Evolutionary conservation across 371 early-diverging fungal species (phyloP).

Genomic region (Vairimorpha necatrix): DNA sequence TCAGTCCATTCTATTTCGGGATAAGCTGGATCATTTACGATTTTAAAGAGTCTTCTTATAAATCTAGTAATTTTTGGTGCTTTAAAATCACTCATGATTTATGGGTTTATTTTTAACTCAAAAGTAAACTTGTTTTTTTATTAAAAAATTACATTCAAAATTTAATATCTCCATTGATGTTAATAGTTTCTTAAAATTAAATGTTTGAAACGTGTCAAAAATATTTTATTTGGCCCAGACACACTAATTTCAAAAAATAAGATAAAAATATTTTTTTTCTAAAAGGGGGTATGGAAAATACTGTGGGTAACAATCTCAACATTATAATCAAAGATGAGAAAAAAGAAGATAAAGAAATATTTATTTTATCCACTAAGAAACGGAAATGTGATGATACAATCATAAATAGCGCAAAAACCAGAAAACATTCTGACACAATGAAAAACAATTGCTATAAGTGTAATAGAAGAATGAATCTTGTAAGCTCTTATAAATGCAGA

Average conservation of each 20-base stretch:
- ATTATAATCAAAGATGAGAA: neutral
- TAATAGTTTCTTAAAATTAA: no score
- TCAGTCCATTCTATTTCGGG: slow-evolving; percentile 59
- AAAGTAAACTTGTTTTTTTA: neutral
- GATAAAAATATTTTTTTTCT: slow-evolving; percentile 28
- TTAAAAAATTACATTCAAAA: no score
- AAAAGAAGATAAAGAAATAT: slow-evolving; percentile 4
- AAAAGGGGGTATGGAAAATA: slow-evolving; percentile 7
- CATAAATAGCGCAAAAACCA: neutral
- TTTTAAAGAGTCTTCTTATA: slow-evolving; percentile 60
- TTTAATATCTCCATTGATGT: no score
- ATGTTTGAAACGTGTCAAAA: no score
- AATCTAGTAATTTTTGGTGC: slow-evolving; percentile 57
- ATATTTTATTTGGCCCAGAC: no score
- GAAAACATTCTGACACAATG: slow-evolving; percentile 22
- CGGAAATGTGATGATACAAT: neutral
- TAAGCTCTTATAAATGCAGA: slow-evolving; percentile 60
- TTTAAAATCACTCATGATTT: neutral
- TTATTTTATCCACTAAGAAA: neutral
- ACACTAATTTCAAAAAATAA: no score
- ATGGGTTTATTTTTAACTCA: neutral
- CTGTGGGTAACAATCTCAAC: slow-evolving; percentile 8
- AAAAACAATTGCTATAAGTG: slow-evolving; percentile 52
- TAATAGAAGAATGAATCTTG: slow-evolving; percentile 54
- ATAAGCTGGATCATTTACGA: slow-evolving; percentile 40